These are phyloP conservation scores for Setomelanomma holmii DNA, from an alignment of 2,329 filamentous ascomycete genomes.

Conservation along the genomic window DNA sequence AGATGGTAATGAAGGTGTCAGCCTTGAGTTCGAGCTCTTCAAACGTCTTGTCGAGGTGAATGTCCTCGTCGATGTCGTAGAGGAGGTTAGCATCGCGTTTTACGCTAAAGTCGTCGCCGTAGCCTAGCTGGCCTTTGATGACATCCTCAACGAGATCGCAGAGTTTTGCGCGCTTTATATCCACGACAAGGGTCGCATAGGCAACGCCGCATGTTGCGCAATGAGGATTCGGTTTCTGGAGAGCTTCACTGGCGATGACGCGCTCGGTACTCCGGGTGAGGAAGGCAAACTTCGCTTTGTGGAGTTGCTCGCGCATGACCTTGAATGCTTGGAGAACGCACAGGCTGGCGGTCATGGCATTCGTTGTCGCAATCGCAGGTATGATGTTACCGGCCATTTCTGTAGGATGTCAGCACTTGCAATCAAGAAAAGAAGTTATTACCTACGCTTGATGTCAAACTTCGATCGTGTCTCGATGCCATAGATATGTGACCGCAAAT, in stretches of 20 bases:
- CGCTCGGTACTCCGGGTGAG: slow-evolving; percentile 71
- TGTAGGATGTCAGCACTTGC: slow-evolving; percentile 28
- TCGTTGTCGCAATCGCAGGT: slow-evolving; percentile 96
- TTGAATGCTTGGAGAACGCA: slow-evolving; percentile 95
- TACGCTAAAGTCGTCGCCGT: slow-evolving; percentile 81
- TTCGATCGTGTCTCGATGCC: slow-evolving; percentile 87
- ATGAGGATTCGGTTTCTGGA: slow-evolving; percentile 73
- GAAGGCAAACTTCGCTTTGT: slow-evolving; percentile 83
- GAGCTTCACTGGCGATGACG: slow-evolving; percentile 62
- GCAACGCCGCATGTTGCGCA: slow-evolving; percentile 85
- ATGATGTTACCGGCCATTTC: slow-evolving; percentile 99
- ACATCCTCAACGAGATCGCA: slow-evolving; percentile 79
- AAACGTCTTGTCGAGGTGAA: slow-evolving; percentile 83
- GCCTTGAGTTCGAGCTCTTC: slow-evolving; percentile 75
- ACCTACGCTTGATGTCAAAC: slow-evolving; percentile 85
- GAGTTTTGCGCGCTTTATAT: slow-evolving; percentile 75
- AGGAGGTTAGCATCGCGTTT: slow-evolving; percentile 74
- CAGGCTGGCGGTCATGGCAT: slow-evolving; percentile 91
- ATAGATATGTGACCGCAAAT: slow-evolving; percentile 88
- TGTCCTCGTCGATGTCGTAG: slow-evolving; percentile 88
- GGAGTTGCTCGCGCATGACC: slow-evolving; percentile 73
- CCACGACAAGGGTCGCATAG: slow-evolving; percentile 70
- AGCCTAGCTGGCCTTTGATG: slow-evolving; percentile 73
- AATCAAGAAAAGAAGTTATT: neutral
- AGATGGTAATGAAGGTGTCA: slow-evolving; percentile 80